Base-by-base conservation (phyloP, 1,284 basidiomycete genomes). In the Cutaneotrichosporon mucoides region DNA sequence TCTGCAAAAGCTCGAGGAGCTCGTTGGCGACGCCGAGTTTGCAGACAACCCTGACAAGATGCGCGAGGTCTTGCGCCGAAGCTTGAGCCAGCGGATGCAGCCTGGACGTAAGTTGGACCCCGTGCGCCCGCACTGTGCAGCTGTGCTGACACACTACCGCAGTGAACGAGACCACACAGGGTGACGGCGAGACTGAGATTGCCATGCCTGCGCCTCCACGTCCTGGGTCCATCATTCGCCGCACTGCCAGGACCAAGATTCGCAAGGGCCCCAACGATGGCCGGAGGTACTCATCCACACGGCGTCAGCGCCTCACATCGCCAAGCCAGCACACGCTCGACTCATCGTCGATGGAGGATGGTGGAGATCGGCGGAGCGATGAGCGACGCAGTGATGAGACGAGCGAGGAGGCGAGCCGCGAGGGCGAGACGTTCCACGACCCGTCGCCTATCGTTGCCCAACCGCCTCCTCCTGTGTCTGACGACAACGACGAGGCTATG, bases 241-340 rank as follows among this genome's bases (percentile, higher is more conserved):
- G 95, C 48, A 86, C 92, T 10, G 92, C 92, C 7, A 86, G 94
- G 16, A 99, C 95, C 3, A 94, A 93, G 81, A 96, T 97, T 70
- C 86, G 95, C 57, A 99, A 97, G 79, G 82, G 87, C n/a, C 75
- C 37, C 15, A 36, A 34, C 16, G 90, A 89, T 73, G 87, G 85
- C 5, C 86, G 85, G 3, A 89, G 90, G 93, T 77, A 24, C 24
- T 24, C 76, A 76, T 5, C 76, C 11, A 72, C 76, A 7, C 69
- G 78, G 60, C 70, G 71, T 81, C 53, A 38, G 35, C 83, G 72
- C 16, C 64, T 63, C 55, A 70, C 69, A 6, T 70, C 71, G 6
- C 53, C 57, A 1, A 59, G 53, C 48, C 43, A 48, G 46, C 46
- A 34, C 13, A 7, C 34, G 13, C 46, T 3, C 2, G 46, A 48